Evolutionary conservation across 1,284 basidiomycete genomes (phyloP), one percentile per base, ranked within the genome.

Genomic region (Fereydounia khargensis): DNA sequence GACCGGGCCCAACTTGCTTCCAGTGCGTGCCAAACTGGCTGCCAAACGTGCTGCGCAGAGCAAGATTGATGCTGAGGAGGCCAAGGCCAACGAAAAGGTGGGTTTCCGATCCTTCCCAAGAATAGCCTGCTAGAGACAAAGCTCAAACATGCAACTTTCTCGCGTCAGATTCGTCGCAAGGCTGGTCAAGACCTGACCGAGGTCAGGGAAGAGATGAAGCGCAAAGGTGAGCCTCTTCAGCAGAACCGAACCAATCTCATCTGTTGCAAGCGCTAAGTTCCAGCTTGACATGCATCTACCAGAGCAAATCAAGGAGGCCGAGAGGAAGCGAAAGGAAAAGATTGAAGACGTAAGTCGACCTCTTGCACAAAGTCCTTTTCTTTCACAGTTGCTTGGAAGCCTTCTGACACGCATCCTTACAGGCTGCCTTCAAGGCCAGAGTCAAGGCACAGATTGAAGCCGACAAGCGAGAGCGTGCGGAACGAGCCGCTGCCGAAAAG

Each of bases 391-490:
- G 23, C 36, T n/a, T 18, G 21, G 17, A 31, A 27, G 2, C 25
- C 42, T 39, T 18, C 28, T 6, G 13, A 3, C n/a, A 9, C 31
- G 17, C 31, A 11, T 6, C n/a, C 4, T 18, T 3, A 20, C 33
- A 52, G 49, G 50, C 51, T 10, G 55, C 60, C 2, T 72, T 72
- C 39, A 73, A 70, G 42, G 67, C 60, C 17, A 62, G 65, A 23
- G 48, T 75, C 25, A 68, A 63, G 27, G 70, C 58, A 13, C 71
- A 75, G 42, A 75, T 75, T 35, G 73, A 74, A 36, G 63, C 64
- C 8, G 73, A 75, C 44, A 75, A 75, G 48, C 55, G 64, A 7
- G 68, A 68, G 34, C 57, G 73, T 4, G 71, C 71, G 7, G 69
- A 60, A 3, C 69, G 64, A 42, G 68, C 65, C 13, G 68, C 69